These are phyloP conservation scores for Aspergillus cejpii DNA, from an alignment of 2,329 filamentous ascomycete genomes.

Conservation along the genomic window DNA sequence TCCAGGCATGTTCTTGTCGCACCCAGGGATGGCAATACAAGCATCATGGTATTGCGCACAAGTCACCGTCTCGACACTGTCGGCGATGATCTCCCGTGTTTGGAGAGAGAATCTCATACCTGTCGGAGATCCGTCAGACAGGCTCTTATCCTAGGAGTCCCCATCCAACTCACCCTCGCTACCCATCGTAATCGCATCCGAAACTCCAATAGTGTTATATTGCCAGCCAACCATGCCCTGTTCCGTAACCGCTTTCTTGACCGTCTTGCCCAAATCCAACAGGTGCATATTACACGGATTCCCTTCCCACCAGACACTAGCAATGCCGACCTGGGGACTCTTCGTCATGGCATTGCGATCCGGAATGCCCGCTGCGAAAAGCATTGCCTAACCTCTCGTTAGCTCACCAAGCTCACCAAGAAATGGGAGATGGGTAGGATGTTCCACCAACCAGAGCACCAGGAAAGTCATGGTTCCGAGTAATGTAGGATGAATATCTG, in stretches of 20 bases:
- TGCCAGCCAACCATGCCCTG: slow-evolving; percentile 91
- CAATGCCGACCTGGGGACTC: slow-evolving; percentile 82
- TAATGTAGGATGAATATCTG: slow-evolving; percentile 76
- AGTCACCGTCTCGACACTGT: slow-evolving; percentile 88
- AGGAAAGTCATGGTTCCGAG: slow-evolving; percentile 79
- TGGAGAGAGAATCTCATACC: slow-evolving; percentile 93
- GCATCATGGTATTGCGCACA: slow-evolving; percentile 89
- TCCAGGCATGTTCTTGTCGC: slow-evolving; percentile 97
- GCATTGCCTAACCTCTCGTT: slow-evolving; percentile 62
- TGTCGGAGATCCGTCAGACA: slow-evolving; percentile 33
- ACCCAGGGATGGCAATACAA: slow-evolving; percentile 86
- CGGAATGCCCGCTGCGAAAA: slow-evolving; percentile 86
- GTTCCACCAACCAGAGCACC: slow-evolving; percentile 80
- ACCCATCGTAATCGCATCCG: slow-evolving; percentile 92
- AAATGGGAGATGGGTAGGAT: slow-evolving; percentile 2
- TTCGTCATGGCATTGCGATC: slow-evolving; percentile 79
- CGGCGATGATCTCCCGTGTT: slow-evolving; percentile 84
- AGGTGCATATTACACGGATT: slow-evolving; percentile 84
- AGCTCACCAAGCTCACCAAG: background rate
- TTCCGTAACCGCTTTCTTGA: slow-evolving; percentile 73
- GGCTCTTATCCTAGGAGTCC: slow-evolving; percentile 1
- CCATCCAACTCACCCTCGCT: slow-evolving; percentile 59
- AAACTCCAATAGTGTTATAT: slow-evolving; percentile 85
- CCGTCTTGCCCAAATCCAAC: slow-evolving; percentile 76
- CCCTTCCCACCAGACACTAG: slow-evolving; percentile 95